A percentile compares a stretch with the other conserved stretches of the same genome.
Conservation (phyloP, 176 grass and related monocot species). For the Oropetium thomaeum region DNA sequence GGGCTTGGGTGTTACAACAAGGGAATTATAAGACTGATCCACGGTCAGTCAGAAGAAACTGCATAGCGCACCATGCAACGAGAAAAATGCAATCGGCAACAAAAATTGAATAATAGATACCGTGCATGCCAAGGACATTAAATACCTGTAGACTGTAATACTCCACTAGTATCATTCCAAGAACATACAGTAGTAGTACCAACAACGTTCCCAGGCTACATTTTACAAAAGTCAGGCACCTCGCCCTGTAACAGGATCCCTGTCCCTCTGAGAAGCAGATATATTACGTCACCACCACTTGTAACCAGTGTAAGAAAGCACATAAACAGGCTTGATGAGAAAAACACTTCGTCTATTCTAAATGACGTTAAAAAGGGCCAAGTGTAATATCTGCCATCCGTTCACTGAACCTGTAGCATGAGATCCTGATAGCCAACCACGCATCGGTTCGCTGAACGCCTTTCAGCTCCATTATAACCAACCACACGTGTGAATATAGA, state of each 20-base stretch:
- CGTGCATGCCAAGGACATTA: too few species aligned
- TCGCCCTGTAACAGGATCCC: neutral
- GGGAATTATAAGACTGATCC: too few species aligned
- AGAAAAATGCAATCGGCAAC: too few species aligned
- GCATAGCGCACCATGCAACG: too few species aligned
- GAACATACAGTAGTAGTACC: neutral
- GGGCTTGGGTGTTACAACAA: too few species aligned
- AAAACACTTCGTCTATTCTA: neutral
- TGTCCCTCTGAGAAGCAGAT: neutral
- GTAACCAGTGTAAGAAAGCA: neutral
- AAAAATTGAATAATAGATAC: too few species aligned
- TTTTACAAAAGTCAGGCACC: conserved; percentile 12
- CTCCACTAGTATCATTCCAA: too few species aligned
- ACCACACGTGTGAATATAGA: neutral
- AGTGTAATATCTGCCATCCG: neutral
- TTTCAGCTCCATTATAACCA: neutral
- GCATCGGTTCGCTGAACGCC: conserved; percentile 7
- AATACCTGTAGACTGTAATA: too few species aligned
- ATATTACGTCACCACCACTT: neutral
- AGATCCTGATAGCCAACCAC: neutral
- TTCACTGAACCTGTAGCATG: conserved; percentile 9
- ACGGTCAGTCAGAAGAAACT: too few species aligned
- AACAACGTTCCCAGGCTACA: neutral
- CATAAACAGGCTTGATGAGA: neutral
- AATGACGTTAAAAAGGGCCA: neutral